Percentiles rank a stretch among this genome's conserved stretches.
phyloP scores from a whole-genome alignment of 345 rosid genomes.

The Gossypium turneri region DNA sequence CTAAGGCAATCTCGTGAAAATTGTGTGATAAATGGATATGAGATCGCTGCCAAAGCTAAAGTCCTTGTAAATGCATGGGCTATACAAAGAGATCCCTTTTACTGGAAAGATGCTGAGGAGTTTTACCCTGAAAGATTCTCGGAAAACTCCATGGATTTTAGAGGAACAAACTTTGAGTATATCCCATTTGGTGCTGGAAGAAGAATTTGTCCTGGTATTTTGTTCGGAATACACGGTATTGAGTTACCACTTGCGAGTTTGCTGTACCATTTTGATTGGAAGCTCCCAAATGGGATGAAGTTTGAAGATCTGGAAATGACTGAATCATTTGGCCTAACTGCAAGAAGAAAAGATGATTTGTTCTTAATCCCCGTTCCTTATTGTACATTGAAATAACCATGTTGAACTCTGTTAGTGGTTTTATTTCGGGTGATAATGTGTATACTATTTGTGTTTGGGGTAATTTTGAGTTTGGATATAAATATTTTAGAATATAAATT shows the following conservation, averaged over 20 bases:
- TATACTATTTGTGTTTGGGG: no score
- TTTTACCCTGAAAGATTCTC: not conserved
- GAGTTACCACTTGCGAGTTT: conserved; percentile 42
- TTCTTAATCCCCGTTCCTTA: not conserved
- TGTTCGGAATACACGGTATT: conserved; percentile 25
- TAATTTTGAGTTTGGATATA: no score
- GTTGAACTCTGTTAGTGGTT: no score
- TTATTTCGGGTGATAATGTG: no score
- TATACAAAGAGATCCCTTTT: not conserved
- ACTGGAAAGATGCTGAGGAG: not conserved
- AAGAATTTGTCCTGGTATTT: conserved; percentile 31
- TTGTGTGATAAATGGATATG: not conserved
- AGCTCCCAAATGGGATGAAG: conserved; percentile 28
- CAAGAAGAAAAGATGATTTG: not conserved
- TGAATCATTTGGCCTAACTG: conserved; percentile 32
- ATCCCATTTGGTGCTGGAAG: conserved; percentile 2
- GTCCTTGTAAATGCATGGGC: conserved; percentile 3
- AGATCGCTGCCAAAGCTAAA: not conserved
- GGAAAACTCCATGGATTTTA: not conserved
- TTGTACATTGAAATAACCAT: no score
- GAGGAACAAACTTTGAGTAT: not conserved
- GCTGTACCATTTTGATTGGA: conserved; percentile 39
- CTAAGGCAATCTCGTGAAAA: not conserved
- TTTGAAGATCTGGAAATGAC: conserved; percentile 34
- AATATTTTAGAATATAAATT: no score